phyloP scores from a whole-genome alignment of 1,284 basidiomycete species.

The Mycena citricolor region DNA sequence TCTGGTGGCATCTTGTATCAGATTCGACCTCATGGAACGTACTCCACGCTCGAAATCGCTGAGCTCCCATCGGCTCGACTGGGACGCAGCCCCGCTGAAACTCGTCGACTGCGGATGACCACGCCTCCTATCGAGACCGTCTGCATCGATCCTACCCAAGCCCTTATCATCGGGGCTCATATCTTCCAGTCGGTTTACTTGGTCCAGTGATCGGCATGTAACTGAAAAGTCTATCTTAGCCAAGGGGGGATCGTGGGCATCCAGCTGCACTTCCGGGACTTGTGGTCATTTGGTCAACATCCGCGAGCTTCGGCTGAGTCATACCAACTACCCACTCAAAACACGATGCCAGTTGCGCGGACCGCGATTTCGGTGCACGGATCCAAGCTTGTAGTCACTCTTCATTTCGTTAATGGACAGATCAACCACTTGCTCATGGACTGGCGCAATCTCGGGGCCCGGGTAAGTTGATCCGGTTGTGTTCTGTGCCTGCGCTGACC shows the following conservation, averaged over 20 bases:
- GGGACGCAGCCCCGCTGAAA: constrained; percentile 41
- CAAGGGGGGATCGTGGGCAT: constrained; percentile 40
- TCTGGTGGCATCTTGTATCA: constrained; percentile 54
- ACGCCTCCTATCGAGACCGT: constrained; percentile 47
- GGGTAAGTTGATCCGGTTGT: too few species aligned
- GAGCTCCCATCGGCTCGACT: constrained; percentile 56
- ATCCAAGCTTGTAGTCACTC: constrained; percentile 39
- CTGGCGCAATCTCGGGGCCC: constrained; percentile 45
- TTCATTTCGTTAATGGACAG: constrained; percentile 40
- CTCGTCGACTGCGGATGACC: constrained; percentile 50
- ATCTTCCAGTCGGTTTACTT: constrained; percentile 41
- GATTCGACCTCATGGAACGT: constrained; percentile 42
- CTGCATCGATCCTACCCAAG: constrained; percentile 49
- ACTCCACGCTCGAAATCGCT: constrained; percentile 45
- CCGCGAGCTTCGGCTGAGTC: constrained; percentile 35
- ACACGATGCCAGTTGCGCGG: constrained; percentile 33
- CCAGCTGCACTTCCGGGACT: constrained; percentile 44
- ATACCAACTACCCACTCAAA: constrained; percentile 39
- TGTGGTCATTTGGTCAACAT: constrained; percentile 47
- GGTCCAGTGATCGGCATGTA: too few species aligned
- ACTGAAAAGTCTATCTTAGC: constrained; percentile 12
- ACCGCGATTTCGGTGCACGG: constrained; percentile 40
- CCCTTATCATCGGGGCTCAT: constrained; percentile 45
- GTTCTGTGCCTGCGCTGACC: neutral
- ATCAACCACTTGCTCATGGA: constrained; percentile 45